Base-by-base conservation (phyloP, 768 basidiomycete species). In the Termitomyces sp. region DNA sequence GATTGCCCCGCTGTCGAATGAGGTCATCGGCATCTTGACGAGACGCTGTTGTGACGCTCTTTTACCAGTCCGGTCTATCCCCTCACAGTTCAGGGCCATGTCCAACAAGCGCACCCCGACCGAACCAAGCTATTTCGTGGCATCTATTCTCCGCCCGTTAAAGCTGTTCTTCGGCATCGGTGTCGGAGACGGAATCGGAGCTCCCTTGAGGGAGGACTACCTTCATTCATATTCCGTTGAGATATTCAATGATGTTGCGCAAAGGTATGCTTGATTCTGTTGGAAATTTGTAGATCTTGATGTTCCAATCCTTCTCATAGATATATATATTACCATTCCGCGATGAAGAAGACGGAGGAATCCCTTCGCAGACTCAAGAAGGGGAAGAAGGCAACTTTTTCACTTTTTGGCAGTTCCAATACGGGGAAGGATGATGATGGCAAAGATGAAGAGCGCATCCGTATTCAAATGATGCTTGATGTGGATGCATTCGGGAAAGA, bases 311-410 rank as follows among this genome's bases (percentile, higher is more conserved):
- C 33, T 54, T 41, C n/a, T 54, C 9, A 26, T 56, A 93, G 92
- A 65, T 97, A 96, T 69, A 84, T 88, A 13, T 79, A 81, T 56
- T 88, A 92, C 66, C 77, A 98, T 24, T 78, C 85, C 10, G 82
- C 84, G 0, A 93, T 95, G 82, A 90, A 86, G 70, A 96, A 96
- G 76, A 92, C 92, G 8, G 94, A 98, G 62, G 94, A 94, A 67
- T 88, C 92, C 12, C 74, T 98, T 26, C 79, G 88, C 39, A 82
- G 90, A 37, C 78, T 96, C 64, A 94, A 94, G 68, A 96, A 91
- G 69, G 88, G 90, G 45, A 92, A 91, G 66, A 92, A 88, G 63
- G 62, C 77, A 0, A 77, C 85, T 0, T 90, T 92, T 69, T 91
- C 92, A 4, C 76, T 97, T 26, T 97, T 98, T 64, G 82, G 89